These are phyloP conservation scores for Lactifluus rugatus DNA, from an alignment of 768 basidiomycete species.

Conservation along the genomic window DNA sequence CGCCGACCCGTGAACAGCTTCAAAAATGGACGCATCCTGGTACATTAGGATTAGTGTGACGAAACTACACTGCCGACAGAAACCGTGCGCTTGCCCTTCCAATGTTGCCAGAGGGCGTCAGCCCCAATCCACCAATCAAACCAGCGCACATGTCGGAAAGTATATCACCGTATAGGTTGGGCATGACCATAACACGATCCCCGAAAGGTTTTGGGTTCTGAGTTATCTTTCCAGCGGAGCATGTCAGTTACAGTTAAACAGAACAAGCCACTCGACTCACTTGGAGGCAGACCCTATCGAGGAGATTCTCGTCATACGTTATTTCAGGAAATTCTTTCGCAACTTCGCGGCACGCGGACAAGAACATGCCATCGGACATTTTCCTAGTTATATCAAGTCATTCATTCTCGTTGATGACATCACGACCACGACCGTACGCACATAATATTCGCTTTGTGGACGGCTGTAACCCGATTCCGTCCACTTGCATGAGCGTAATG, in stretches of 20 bases:
- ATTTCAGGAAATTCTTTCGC: slow-evolving; percentile 93
- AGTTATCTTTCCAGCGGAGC: slow-evolving; percentile 47
- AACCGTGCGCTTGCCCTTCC: slow-evolving; percentile 53
- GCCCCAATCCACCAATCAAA: slow-evolving; percentile 92
- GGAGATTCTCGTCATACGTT: slow-evolving; percentile 90
- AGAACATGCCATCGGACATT: slow-evolving; percentile 99
- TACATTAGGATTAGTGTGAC: slow-evolving; percentile 16
- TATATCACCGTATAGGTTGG: slow-evolving; percentile 94
- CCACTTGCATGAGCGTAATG: slow-evolving; percentile 88
- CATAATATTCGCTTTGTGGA: slow-evolving; percentile 99
- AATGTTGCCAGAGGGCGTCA: slow-evolving; percentile 97
- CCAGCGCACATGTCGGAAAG: slow-evolving; percentile 98
- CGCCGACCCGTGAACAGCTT: slow-evolving; percentile 98
- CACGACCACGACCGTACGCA: slow-evolving; percentile 26
- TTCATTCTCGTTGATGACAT: slow-evolving; percentile 6
- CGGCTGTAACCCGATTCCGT: slow-evolving; percentile 89
- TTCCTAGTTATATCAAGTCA: slow-evolving; percentile 51
- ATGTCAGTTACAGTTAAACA: not conserved
- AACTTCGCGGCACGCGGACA: slow-evolving; percentile 93
- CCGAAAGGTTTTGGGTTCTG: slow-evolving; percentile 90
- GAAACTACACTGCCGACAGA: not conserved
- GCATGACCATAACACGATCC: slow-evolving; percentile 99
- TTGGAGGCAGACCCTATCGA: slow-evolving; percentile 93
- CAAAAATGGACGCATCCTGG: slow-evolving; percentile 97
- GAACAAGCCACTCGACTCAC: slow-evolving; percentile 31